Evolutionary conservation across 225 moss, liverwort and hornwort genomes (phyloP).

Genomic region (Ulota crispa): DNA sequence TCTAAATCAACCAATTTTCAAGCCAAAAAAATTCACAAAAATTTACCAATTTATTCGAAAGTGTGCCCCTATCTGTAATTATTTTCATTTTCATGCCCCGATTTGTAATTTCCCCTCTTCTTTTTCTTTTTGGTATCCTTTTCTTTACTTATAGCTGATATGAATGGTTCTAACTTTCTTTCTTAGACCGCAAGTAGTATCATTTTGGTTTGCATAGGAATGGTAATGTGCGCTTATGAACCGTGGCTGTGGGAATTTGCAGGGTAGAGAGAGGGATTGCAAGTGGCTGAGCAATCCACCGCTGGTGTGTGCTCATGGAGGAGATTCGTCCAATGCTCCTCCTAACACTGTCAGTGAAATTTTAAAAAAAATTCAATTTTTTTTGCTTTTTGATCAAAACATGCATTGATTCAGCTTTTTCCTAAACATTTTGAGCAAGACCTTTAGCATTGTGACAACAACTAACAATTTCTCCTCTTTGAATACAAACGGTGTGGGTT

Average conservation of each 20-base stretch:
- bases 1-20: too few species aligned
- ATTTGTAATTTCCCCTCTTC: too few species aligned
- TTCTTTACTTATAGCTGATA: neutral
- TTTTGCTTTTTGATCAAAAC: neutral
- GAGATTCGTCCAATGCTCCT: constrained; percentile 83
- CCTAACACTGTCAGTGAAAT: constrained; percentile 74
- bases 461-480: neutral
- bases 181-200: neutral
- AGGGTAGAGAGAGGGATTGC: constrained; percentile 60
- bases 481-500: neutral
- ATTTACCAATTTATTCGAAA: too few species aligned
- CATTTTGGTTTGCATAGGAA: neutral
- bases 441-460: constrained; percentile 12
- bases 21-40: too few species aligned
- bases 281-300: constrained; percentile 82
- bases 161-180: neutral
- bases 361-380: neutral
- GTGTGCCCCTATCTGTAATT: too few species aligned
- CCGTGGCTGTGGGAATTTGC: constrained; percentile 32
- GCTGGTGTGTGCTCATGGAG: constrained; percentile 94
- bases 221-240: neutral
- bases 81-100: too few species aligned
- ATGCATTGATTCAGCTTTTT: neutral
- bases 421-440: neutral
- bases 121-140: neutral